Evolutionary conservation across 495 filamentous ascomycete species (phyloP), one percentile per base, ranked within the genome.

Genomic region (Penicillium steckii): DNA sequence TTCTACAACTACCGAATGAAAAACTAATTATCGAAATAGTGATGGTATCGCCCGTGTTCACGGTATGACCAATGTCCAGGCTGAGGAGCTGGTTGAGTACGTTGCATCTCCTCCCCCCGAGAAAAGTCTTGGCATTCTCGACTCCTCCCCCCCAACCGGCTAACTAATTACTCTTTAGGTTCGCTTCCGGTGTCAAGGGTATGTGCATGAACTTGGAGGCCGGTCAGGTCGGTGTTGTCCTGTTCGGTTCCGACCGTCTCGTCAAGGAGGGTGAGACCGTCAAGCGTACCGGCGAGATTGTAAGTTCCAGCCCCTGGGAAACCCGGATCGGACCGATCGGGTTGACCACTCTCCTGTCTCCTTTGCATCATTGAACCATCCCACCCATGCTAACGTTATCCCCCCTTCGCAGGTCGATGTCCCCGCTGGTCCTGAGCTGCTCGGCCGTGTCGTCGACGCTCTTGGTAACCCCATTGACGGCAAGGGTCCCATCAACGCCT

Each of bases 151-250:
- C 38, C 38, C 19, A 27, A 27, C 50, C 56, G 38, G 23, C 40
- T 59, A 58, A 69, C 75, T 82, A 63, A 77, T 57, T 62, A 65
- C 59, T 72, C 46, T 35, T 57, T 53, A 96, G 94, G 83, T 98
- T 98, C 82, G 91, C 94, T 65, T 98, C 94, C 61, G 94, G 94
- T 75, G 94, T 98, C 71, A 97, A 97, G 85, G 94, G 94, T 74
- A 98, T 98, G 94, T 97, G 95, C 89, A 96, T 98, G 92, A 98
- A 98, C 86, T 84, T 98, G 73, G 94, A 98, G 80, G 94, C 94
- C 74, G 94, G 94, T 75, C 95, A 97, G 79, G 94, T 98, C 77
- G 94, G 94, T 96, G 94, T 98, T 62, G 94, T 98, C 84, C 86
- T 98, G 63, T 98, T 98, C 81, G 94, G 94, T 84, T 97, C 94